phyloP scores from a whole-genome alignment of 2,329 filamentous ascomycete genomes.

The Plenodomus biglobosus region DNA sequence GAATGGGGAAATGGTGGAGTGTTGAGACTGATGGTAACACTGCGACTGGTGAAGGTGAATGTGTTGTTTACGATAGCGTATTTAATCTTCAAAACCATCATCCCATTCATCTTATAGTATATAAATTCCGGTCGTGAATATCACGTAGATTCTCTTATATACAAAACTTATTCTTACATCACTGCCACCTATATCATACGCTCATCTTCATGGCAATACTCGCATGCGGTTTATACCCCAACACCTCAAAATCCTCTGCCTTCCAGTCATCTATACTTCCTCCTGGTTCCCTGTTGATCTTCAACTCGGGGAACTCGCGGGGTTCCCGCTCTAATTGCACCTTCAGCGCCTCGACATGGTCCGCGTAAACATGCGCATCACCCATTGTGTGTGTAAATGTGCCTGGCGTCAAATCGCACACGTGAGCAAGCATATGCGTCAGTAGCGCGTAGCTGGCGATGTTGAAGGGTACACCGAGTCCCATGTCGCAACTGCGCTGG shows the following conservation, averaged over 20 bases:
- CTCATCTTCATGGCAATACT: conserved; percentile 99
- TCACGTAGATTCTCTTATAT: too few species aligned
- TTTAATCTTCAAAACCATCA: too few species aligned
- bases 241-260: conserved; percentile 81
- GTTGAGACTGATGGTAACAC: too few species aligned
- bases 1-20: too few species aligned
- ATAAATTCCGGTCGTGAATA: too few species aligned
- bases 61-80: too few species aligned
- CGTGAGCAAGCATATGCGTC: conserved; percentile 92
- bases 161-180: too few species aligned
- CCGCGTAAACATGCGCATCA: conserved; percentile 93
- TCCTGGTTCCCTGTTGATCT: conserved; percentile 67
- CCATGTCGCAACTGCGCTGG: conserved; percentile 95
- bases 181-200: conserved; percentile 62
- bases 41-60: too few species aligned
- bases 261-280: conserved; percentile 89
- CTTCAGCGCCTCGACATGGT: conserved; percentile 86
- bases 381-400: conserved; percentile 95
- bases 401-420: conserved; percentile 79
- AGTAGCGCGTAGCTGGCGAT: conserved; percentile 92
- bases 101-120: too few species aligned
- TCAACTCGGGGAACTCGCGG: conserved; percentile 74
- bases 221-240: conserved; percentile 89
- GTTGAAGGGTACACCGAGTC: conserved; percentile 95
- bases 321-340: conserved; percentile 80